Conservation (phyloP, 2,329 filamentous ascomycete genomes). For the Colletotrichum trifolii region DNA sequence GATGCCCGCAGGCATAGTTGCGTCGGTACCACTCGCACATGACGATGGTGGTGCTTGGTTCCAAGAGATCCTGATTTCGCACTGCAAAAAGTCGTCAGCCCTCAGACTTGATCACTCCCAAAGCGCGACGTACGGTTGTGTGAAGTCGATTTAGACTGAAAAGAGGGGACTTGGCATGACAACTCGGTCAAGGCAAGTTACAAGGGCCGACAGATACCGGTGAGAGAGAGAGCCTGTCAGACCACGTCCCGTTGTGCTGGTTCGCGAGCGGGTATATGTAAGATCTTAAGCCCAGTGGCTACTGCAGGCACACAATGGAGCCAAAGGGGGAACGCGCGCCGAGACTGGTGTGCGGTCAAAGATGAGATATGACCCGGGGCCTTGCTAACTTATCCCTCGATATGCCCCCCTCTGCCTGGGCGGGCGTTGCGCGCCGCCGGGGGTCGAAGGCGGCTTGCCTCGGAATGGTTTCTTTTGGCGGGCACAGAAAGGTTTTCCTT, state of each 20-base stretch:
- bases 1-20: constrained; percentile 37
- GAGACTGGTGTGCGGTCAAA: neutral
- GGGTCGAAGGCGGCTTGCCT: neutral
- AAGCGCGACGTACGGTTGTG: constrained; percentile 14
- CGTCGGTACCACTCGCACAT: constrained; percentile 39
- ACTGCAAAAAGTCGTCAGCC: neutral
- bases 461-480: constrained; percentile 30
- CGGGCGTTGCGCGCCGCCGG: constrained; percentile 3
- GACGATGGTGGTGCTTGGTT: neutral
- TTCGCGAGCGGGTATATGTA: constrained; percentile 36
- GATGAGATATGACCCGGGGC: neutral
- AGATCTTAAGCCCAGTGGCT: constrained; percentile 31
- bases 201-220: constrained; percentile 34
- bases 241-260: constrained; percentile 30
- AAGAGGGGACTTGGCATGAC: constrained; percentile 29
- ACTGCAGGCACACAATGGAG: constrained; percentile 16
- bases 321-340: constrained; percentile 14
- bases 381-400: constrained; percentile 1
- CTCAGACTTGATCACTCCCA: no score
- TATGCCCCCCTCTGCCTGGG: constrained; percentile 3
- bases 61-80: neutral
- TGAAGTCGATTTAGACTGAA: constrained; percentile 26
- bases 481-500: no score
- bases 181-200: constrained; percentile 32
- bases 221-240: constrained; percentile 31